Evolutionary conservation across 345 rosid genomes (phyloP).

Genomic region (Triadica sebifera): DNA sequence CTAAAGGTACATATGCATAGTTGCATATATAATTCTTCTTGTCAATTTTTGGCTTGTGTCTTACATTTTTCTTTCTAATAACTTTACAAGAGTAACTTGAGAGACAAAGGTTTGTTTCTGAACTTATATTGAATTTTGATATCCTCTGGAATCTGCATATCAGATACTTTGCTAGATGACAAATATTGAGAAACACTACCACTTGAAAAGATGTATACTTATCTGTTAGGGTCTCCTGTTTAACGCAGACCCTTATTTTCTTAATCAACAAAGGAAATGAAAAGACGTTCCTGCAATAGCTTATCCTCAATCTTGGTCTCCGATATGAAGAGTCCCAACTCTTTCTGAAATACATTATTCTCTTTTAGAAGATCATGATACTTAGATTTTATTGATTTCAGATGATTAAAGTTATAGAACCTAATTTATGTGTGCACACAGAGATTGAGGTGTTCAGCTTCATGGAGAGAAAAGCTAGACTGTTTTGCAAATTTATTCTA

Average conservation of each 20-base stretch:
- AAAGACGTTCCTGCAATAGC: neutral
- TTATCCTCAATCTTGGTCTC: neutral
- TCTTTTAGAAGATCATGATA: neutral
- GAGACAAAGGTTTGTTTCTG: neutral
- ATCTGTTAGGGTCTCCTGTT: too few species aligned
- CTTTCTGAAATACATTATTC: neutral
- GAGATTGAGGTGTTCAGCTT: too few species aligned
- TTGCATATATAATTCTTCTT: neutral
- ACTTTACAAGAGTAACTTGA: neutral
- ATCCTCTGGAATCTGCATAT: too few species aligned
- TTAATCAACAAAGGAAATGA: neutral
- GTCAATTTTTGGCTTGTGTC: neutral
- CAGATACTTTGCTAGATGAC: neutral
- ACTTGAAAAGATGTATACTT: too few species aligned
- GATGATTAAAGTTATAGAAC: neutral
- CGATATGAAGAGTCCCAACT: neutral
- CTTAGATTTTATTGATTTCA: neutral
- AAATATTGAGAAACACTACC: neutral
- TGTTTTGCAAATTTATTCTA: too few species aligned
- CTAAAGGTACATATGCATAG: conserved; percentile 38
- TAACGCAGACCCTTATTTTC: neutral
- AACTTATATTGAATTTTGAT: too few species aligned
- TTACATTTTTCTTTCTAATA: neutral
- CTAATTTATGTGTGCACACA: neutral
- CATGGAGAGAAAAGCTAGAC: too few species aligned